Base-by-base conservation (phyloP, 2,329 filamentous ascomycete species). In the Penicillium psychrosexuale region DNA sequence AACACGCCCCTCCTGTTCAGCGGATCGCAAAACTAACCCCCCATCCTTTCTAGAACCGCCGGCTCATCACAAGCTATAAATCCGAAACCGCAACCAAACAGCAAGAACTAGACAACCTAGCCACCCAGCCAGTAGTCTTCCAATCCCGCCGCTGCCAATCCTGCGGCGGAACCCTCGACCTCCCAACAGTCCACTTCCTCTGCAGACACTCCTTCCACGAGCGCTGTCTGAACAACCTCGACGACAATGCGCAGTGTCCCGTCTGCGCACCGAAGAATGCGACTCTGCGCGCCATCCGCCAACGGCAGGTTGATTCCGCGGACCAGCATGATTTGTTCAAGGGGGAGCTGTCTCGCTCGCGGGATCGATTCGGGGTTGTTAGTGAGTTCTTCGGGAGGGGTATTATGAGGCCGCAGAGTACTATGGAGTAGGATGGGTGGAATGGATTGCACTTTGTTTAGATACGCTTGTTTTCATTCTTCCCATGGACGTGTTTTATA, bases 131-230 rank as follows among this genome's bases (percentile, higher is more conserved):
- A 0, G 86, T 87, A 19, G 89, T 95, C 1, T 97, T 99, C 79
- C 90, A 95, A 71, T 87, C 91, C 0, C 92, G 91, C 33, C 84
- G 94, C 48, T 99, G 94, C 71, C 87, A 88, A 28, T 86, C 89
- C 48, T 99, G 94, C 71, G 85, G 85, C 15, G 83, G 85, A 36
- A 81, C 84, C 27, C 80, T 97, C 17, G 92, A 97, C 61, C 79
- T 97, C 12, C 94, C 94, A 0, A 90, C 87, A 0, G 92, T 99
- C 45, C 94, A 99, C 70, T 99, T 99, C 72, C 75, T 99, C 60
- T 99, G 94, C 78, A 96, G 96, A 72, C 94, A 99, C 72, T 92
- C 88, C 57, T 99, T 97, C 79, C 94, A 99, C 70, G 90, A 96
- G 75, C 82, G 90, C 43, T 99, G 93, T 72, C 77, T 99, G 39